Percentiles rank a stretch among this genome's conserved stretches.
Conservation (phyloP, 352 stramenopile species). For the Elongisporangium anandrum region DNA sequence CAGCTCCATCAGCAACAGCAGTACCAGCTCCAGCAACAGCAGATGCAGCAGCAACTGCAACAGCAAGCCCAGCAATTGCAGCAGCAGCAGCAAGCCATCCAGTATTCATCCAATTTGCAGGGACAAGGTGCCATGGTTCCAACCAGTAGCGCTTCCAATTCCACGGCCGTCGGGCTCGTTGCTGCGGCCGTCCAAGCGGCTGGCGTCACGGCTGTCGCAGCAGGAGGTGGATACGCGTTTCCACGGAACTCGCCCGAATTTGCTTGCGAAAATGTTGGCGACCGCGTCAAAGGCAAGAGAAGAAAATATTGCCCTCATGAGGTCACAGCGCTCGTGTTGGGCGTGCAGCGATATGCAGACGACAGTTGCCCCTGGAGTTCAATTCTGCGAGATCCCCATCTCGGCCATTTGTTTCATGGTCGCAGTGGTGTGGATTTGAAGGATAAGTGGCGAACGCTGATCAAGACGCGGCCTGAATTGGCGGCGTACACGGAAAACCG, state of each 20-base stretch:
- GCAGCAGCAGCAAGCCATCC: conserved; percentile 28
- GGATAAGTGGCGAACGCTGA: conserved; percentile 81
- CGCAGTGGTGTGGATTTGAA: conserved; percentile 78
- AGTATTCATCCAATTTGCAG: conserved; percentile 26
- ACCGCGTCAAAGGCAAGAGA: conserved; percentile 80
- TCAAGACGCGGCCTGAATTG: conserved; percentile 75
- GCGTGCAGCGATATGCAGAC: conserved; percentile 80
- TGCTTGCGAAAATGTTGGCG: conserved; percentile 76
- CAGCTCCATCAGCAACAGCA: conserved; percentile 27
- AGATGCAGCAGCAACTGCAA: conserved; percentile 26
- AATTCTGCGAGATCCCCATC: conserved; percentile 66
- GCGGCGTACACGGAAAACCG: conserved; percentile 78
- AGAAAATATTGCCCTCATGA: conserved; percentile 83
- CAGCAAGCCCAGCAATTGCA: conserved; percentile 27
- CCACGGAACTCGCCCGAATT: conserved; percentile 72
- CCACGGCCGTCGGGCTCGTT: conserved; percentile 32
- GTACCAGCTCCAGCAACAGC: conserved; percentile 21
- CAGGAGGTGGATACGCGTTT: conserved; percentile 44
- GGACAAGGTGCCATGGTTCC: conserved; percentile 14
- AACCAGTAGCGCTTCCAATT: conserved; percentile 11
- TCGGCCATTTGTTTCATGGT: conserved; percentile 73
- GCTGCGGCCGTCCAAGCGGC: conserved; percentile 31
- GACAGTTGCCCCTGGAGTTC: conserved; percentile 84
- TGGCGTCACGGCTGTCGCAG: conserved; percentile 20
- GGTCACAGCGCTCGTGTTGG: conserved; percentile 75